Evolutionary conservation across 2,329 filamentous ascomycete genomes (phyloP), one percentile per base, ranked within the genome.

Genomic region (Metarhizium sp.): DNA sequence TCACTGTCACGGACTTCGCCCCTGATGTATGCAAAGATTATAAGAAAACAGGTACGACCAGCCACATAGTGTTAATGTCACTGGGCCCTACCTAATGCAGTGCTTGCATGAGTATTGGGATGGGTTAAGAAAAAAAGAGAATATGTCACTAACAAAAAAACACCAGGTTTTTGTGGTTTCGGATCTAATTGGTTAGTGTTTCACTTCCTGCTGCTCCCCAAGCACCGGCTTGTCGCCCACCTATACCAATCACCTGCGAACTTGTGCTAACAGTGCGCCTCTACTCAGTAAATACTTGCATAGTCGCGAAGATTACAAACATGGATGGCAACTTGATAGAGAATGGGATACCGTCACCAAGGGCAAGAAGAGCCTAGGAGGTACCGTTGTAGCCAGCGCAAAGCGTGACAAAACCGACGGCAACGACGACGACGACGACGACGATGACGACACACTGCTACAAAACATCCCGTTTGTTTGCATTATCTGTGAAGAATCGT

Each of bases 1-100:
- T 95, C 60, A 97, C 92, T 0, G 81, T 92, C 6, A 95, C 85
- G 36, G 94, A 99, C 67, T 97, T 90, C 67, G 87, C 88, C 0
- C 90, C 92, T 0, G 92, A 97, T 61, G 88, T 95, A 0, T 99
- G 94, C 73, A 97, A 97, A 69, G 94, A 97, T 67, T 94, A 90
- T 71, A 92, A 92, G 62, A 81, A 88, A 64, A 94, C 86, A 0
- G 25, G 25, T 25, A 25, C 4, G 25, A 25, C 25, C 25, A 25
- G 25, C 25, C 25, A 25, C 25, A 25, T 4, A 25, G 25, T 25
- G 25, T 25, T 25, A 25, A 25, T 25, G 25, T 1, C 25, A 25
- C 4, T 25, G 25, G 4, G 25, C 25, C 25, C 25, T 25, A 25
- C 25, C 25, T 25, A 25, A 25, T 25, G 25, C 25, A 25, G 25